These are phyloP conservation scores for Apiosordaria backusii DNA, from an alignment of 495 filamentous ascomycete genomes.

Conservation along the genomic window DNA sequence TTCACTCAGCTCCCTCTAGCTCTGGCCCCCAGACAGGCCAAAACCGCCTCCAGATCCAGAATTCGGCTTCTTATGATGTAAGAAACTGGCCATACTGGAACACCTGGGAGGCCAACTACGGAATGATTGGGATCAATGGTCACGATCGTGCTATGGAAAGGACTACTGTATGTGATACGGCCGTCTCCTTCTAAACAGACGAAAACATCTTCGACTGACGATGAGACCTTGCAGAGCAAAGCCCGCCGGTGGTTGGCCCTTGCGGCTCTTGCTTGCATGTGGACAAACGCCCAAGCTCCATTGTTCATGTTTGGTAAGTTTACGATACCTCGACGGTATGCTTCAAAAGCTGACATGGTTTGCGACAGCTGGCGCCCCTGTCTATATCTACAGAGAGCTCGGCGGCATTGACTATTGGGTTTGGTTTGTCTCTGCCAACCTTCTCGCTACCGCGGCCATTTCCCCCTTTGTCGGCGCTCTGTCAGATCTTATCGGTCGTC, in stretches of 20 bases:
- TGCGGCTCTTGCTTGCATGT: conserved; percentile 29
- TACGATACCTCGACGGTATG: background rate
- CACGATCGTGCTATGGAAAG: background rate
- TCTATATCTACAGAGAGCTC: conserved; percentile 58
- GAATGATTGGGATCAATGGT: background rate
- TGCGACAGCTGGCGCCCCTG: conserved; percentile 22
- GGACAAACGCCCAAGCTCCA: conserved; percentile 29
- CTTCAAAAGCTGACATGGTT: background rate
- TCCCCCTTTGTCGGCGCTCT: conserved; percentile 70
- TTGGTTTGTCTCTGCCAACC: conserved; percentile 69
- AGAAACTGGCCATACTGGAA: background rate
- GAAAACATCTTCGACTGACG: background rate
- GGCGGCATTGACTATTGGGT: conserved; percentile 65
- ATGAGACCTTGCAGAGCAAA: conserved; percentile 1
- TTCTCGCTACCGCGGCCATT: conserved; percentile 63
- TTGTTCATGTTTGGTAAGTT: conserved; percentile 29
- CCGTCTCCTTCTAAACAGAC: background rate
- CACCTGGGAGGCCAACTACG: background rate
- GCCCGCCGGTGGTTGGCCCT: conserved; percentile 19
- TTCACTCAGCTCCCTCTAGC: background rate
- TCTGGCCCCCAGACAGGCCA: background rate
- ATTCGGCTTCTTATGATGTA: background rate
- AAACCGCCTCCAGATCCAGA: background rate
- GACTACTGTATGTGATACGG: background rate
- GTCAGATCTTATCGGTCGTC: conserved; percentile 66